phyloP scores from a whole-genome alignment of 2,329 filamentous ascomycete genomes.

The Bipolaris bicolor region DNA sequence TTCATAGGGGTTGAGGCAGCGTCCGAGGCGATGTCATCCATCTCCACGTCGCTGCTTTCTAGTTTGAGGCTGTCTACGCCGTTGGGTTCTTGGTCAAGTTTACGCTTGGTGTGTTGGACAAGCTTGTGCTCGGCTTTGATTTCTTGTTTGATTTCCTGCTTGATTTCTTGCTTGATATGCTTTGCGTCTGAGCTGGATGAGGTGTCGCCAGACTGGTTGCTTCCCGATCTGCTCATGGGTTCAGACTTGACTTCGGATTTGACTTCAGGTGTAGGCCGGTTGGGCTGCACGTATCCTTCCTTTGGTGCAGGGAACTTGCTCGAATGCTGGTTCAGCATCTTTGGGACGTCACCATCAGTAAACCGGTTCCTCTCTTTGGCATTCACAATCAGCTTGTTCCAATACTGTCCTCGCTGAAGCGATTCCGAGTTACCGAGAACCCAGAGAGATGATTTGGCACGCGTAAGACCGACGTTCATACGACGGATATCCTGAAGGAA shows the following conservation, averaged over 20 bases:
- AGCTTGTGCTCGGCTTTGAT: constrained; percentile 61
- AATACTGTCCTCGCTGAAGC: constrained; percentile 85
- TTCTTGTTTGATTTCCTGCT: constrained; percentile 32
- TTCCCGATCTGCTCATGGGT: constrained; percentile 32
- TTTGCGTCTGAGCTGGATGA: constrained; percentile 18
- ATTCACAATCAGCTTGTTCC: constrained; percentile 85
- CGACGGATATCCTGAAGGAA: constrained; percentile 98
- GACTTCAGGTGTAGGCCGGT: constrained; percentile 28
- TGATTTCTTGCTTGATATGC: constrained; percentile 26
- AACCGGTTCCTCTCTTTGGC: constrained; percentile 76
- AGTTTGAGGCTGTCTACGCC: constrained; percentile 65
- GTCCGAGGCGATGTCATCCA: constrained; percentile 36
- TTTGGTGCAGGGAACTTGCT: constrained; percentile 47
- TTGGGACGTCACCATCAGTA: constrained; percentile 69
- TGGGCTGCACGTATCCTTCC: constrained; percentile 30
- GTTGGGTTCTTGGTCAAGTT: constrained; percentile 70
- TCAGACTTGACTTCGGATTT: constrained; percentile 28
- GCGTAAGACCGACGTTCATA: constrained; percentile 98
- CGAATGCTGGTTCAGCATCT: constrained; percentile 62
- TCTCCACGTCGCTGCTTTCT: constrained; percentile 40
- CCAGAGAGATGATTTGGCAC: constrained; percentile 96
- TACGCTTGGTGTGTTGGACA: constrained; percentile 78
- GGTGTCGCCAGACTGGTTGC: constrained; percentile 22
- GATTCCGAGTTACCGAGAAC: constrained; percentile 92
- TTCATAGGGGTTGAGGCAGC: constrained; percentile 29